Base-by-base conservation (phyloP, 1,284 basidiomycete species). In the Lentinus polychrous region DNA sequence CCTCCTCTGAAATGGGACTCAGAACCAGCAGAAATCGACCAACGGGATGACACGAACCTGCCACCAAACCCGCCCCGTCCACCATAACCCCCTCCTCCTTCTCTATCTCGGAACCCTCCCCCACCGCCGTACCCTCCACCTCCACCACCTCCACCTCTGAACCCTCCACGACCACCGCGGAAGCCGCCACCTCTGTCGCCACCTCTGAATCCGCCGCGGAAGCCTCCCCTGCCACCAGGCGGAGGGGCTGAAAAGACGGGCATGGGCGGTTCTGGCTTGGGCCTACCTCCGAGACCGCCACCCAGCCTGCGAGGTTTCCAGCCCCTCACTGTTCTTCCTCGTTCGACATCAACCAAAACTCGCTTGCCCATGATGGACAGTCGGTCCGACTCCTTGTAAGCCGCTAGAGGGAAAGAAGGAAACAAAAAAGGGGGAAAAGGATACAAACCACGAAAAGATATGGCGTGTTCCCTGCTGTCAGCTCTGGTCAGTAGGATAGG, bases 331-430 rank as follows among this genome's bases (percentile, higher is more conserved):
- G 96, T 99, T 44, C 95, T 83, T 6, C 96, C 96, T 39, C 96
- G 85, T 69, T 99, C 96, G 46, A 99, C 95, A 63, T 99, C 96
- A 45, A 99, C 95, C 37, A 98, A 75, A 52, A 98, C 93, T 54
- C 90, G 78, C 63, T 96, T 94, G 60, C 92, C 92, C 75, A 93
- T 88, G 58, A 99, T 93, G 53, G 92, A 89, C 42, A 99, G 78
- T 12, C 94, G 92, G 61, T 99, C 95, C n/a, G 94, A 96, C 64
- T 99, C 95, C 71, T 98, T 99, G 78, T 98, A 99, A 8, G 95
- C 96, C 53, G 94, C 95, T 95, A 57, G 48, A 33, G 49, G 36
- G 46, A 33, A 48, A 46, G 38, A 42, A 52, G 53, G 38, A 10
- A 52, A 45, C 45, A 34, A 46, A 22, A 36, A 4, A 8, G 12